A percentile compares a stretch with the other conserved stretches of the same genome.
Conservation (phyloP, 768 basidiomycete species). For the Amyloporia xantha region DNA sequence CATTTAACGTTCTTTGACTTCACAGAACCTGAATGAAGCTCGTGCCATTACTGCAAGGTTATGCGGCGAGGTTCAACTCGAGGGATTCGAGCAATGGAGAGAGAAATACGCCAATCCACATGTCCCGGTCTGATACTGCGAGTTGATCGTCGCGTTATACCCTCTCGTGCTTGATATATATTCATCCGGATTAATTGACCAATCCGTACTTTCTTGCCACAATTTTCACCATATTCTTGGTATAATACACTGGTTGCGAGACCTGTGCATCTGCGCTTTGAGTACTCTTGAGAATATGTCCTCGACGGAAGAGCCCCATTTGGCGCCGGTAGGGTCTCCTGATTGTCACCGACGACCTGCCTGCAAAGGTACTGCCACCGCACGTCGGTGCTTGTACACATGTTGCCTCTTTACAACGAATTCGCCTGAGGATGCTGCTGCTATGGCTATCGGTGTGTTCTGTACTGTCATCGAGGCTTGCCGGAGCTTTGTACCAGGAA, state of each 20-base stretch:
- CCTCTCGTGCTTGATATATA: no score
- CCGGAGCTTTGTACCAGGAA: neutral
- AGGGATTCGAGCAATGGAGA: constrained; percentile 34
- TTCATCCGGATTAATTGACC: no score
- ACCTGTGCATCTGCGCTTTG: no score
- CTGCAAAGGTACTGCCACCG: neutral
- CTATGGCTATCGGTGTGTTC: neutral
- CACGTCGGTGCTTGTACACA: neutral
- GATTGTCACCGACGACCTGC: neutral
- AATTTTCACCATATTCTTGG: no score
- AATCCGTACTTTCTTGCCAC: no score
- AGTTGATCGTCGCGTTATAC: no score
- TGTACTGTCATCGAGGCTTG: neutral
- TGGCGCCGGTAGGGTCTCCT: no score
- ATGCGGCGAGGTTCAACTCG: constrained; percentile 36
- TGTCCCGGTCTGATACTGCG: neutral
- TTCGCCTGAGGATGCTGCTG: neutral
- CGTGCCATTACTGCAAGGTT: constrained; percentile 29
- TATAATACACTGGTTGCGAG: no score
- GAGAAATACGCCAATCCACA: constrained; percentile 31
- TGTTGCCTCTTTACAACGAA: neutral
- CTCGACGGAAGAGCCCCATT: no score
- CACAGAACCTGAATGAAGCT: constrained; percentile 27
- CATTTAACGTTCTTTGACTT: neutral
- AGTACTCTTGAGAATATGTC: no score